Evolutionary conservation across 306 rosid genomes (phyloP), one percentile per base, ranked within the genome.

Genomic region (Pterocarpus santalinus): DNA sequence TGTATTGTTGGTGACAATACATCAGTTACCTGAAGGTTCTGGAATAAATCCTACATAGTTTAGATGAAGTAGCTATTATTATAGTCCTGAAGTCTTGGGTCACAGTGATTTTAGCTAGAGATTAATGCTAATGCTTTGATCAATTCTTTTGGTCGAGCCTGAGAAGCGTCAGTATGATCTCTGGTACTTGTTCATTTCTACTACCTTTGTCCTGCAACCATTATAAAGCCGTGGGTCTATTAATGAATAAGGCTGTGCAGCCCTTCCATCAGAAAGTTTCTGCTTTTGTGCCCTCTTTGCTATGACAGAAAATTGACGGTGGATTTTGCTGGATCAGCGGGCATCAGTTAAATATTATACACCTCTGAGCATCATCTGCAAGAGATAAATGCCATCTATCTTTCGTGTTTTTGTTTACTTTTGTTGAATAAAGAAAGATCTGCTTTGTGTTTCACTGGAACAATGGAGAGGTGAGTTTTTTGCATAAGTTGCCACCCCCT

Each of bases 391-490:
- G 86, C 91, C 63, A 83, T 73, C 83, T 90, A 83, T 93, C 93
- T 82, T 80, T 86, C 56, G 75, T 55, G 78, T 82, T 88, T 84
- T 91, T 82, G 47, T 82, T 81, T 87, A 81, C 85, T 51, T 84
- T 81, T 80, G 65, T 87, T 89, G 88, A 92, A 89, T 92, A 92
- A 93, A 86, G 92, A 85, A 77, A 87, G 89, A 78, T 80, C 86
- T 87, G 86, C 90, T 88, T 86, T 84, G 87, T 82, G 72, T 86
- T 90, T 79, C 76, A 10, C 49, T 22, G 49, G 76, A 67, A 85
- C 55, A 87, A 96, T 96, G 99, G 99, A 96, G 90, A 96, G 99
- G 99, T 93, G 61, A 87, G 86, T 76, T 61, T 44, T 66, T 71
- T 58, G 8, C 5, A 2, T 22, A 47, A 17, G 12, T 84, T 82